Evolutionary conservation across 805 yeast species (phyloP), one percentile per base, ranked within the genome.

Genomic region (Hanseniaspora valbyensis): DNA sequence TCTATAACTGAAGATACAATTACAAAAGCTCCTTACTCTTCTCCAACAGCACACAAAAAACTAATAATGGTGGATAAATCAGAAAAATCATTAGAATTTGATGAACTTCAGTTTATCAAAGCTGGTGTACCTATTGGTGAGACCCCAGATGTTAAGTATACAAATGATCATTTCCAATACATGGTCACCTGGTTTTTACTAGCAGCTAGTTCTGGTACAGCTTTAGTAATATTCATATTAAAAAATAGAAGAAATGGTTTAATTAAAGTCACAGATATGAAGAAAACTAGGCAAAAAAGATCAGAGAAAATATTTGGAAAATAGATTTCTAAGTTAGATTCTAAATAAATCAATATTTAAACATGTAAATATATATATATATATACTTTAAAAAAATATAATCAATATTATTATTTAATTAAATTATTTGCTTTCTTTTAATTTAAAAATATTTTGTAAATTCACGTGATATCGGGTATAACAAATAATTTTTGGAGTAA

Each of bases 81-180:
- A 12, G 44, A 36, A 22, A 50, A 45, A 58, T 10, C 59, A 62
- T 37, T 66, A 26, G 80, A 75, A 54, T 75, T 74, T 55, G 68
- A 68, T 39, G 74, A 71, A 44, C 70, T 68, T 52, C 85, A 85
- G 64, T 79, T 83, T 59, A 67, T 78, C 50, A 75, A 73, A 52
- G 81, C 85, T 4, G 98, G 98, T 49, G 90, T 90, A 6, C 98
- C 98, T 10, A 63, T 92, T 10, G 98, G 95, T 1, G 79, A 82
- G 50, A 66, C 71, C 8, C 89, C 96, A n/a, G 78, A 77, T 57
- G 77, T 90, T 30, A 89, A 81, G 56, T 74, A 86, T 61, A 79
- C 83, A 54, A 92, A 92, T 64, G 87, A 88, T 61, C 98, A 92
- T 62, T 67, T 89, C 64, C 95, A 90, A 64, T 92, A 92, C 63